Evolutionary conservation across 2,329 filamentous ascomycete species (phyloP).

Genomic region (Zasmidium angulare): DNA sequence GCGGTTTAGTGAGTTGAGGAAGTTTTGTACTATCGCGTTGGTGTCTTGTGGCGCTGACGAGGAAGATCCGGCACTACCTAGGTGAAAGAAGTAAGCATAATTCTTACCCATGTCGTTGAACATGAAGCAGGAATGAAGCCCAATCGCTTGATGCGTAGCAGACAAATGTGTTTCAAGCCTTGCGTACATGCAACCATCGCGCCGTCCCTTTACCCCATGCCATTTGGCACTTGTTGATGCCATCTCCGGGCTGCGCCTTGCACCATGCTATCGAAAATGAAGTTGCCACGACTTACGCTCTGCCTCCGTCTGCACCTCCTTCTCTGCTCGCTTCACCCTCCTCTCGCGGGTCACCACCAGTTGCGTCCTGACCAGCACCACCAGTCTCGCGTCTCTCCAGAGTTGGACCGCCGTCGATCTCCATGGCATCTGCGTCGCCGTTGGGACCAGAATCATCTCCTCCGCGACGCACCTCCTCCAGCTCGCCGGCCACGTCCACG

Average conservation of each 20-base stretch:
- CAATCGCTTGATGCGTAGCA: slow-evolving; percentile 9
- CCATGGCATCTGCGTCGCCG: slow-evolving; percentile 47
- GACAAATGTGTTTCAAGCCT: slow-evolving; percentile 15
- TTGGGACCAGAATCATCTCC: slow-evolving; percentile 63
- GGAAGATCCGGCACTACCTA: slow-evolving; percentile 22
- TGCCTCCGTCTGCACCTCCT: slow-evolving; percentile 91
- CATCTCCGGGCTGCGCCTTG: slow-evolving; percentile 5
- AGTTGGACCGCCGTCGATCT: slow-evolving; percentile 76
- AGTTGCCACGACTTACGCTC: slow-evolving; percentile 82
- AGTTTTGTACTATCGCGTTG: slow-evolving; percentile 78
- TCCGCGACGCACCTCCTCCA: slow-evolving; percentile 59
- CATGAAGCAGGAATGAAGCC: slow-evolving; percentile 7
- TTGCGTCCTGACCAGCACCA: slow-evolving; percentile 81
- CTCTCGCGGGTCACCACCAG: slow-evolving; percentile 85
- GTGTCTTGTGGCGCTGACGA: slow-evolving; percentile 61
- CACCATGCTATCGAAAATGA: slow-evolving; percentile 8
- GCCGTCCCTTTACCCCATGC: background rate
- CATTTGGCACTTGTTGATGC: background rate
- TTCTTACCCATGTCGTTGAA: background rate
- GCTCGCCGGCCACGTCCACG: slow-evolving; percentile 72
- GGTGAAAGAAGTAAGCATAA: slow-evolving; percentile 15
- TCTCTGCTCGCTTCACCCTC: slow-evolving; percentile 87
- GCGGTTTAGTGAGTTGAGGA: slow-evolving; percentile 77
- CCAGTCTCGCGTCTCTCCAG: slow-evolving; percentile 66
- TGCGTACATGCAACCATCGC: slow-evolving; percentile 13